Base-by-base conservation (phyloP, 2,329 filamentous ascomycete genomes). In the Lasiodiplodia citricola region DNA sequence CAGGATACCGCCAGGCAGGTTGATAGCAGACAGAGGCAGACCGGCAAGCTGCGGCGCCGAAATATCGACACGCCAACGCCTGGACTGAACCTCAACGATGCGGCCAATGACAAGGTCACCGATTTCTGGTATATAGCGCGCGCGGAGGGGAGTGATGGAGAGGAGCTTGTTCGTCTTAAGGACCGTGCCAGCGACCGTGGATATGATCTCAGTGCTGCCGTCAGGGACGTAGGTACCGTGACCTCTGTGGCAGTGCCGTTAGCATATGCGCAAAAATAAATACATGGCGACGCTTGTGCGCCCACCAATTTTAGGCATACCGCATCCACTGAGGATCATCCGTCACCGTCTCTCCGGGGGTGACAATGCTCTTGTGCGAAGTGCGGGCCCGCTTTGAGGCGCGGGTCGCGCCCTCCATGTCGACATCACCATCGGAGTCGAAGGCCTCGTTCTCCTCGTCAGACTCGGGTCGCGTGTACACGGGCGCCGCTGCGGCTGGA, bases 111-210 rank as follows among this genome's bases (percentile, higher is more conserved):
- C 93, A 4, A 99, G 86, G 81, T 99, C 96, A 74, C 96, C 96
- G 70, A 99, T 97, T 80, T 97, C 95, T 38, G 96, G 96, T 2
- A 90, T 93, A 83, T 99, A 99, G 70, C 96, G 91, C 21, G 96
- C 94, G 70, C 94, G 93, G 3, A 99, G 86, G 7, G 96, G 94
- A 2, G 91, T 90, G 68, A 99, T 92, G 2, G 93, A 97, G 72
- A 99, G 90, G 58, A 99, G 90, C 80, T 97, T 98, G 87, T 99
- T 99, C 70, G 95, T 98, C 79, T 94, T 95, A 77, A 92, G 90
- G 44, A 98, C 86, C 7, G 91, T 95, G 75, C 96, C 96, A 7
- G 94, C 94, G 38, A 99, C 91, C 6, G 96, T 97, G 58, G 93
- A 94, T 68, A 91, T 88, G 77, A 99, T 99, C 69, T 89, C 86